A percentile compares a stretch with the other conserved stretches of the same genome.
phyloP scores from a whole-genome alignment of 23 red algal species.

The Agarophyton chilense region DNA sequence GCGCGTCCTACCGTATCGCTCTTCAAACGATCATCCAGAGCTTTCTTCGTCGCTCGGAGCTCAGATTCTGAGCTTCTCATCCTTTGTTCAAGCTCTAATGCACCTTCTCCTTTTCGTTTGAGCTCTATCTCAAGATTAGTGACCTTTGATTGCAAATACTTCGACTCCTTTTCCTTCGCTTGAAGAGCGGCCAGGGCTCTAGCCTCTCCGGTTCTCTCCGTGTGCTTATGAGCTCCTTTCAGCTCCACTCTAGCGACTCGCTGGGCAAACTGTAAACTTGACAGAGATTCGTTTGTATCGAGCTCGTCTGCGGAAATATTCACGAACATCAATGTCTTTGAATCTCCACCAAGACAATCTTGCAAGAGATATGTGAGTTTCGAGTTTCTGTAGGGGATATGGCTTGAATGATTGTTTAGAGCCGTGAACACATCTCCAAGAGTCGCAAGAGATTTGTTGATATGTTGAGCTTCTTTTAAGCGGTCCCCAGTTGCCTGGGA shows the following conservation, averaged over 20 bases:
- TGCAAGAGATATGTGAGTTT: constrained; percentile 94
- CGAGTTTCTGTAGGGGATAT: constrained; percentile 97
- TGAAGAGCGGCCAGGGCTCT: constrained; percentile 44
- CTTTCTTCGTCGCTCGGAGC: background rate
- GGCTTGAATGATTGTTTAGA: constrained; percentile 66
- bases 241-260: constrained; percentile 84
- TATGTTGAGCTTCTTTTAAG: constrained; percentile 95
- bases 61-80: constrained; percentile 2
- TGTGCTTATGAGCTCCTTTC: constrained; percentile 70
- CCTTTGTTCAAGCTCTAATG: constrained; percentile 2
- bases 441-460: constrained; percentile 99
- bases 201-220: constrained; percentile 69
- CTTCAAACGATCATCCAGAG: constrained; percentile 21
- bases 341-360: constrained; percentile 93
- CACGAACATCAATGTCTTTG: constrained; percentile 99
- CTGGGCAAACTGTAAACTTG: constrained; percentile 87
- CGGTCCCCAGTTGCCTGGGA: constrained; percentile 85
- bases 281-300: constrained; percentile 82
- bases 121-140: constrained; percentile 37
- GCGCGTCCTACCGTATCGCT: constrained; percentile 6
- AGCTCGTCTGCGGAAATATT: constrained; percentile 83
- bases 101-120: constrained; percentile 5
- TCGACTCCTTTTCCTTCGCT: constrained; percentile 44
- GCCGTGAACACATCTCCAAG: constrained; percentile 92
- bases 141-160: constrained; percentile 23